Evolutionary conservation across 163 green algal species (phyloP).

Genomic region (Chloroidium sp.): DNA sequence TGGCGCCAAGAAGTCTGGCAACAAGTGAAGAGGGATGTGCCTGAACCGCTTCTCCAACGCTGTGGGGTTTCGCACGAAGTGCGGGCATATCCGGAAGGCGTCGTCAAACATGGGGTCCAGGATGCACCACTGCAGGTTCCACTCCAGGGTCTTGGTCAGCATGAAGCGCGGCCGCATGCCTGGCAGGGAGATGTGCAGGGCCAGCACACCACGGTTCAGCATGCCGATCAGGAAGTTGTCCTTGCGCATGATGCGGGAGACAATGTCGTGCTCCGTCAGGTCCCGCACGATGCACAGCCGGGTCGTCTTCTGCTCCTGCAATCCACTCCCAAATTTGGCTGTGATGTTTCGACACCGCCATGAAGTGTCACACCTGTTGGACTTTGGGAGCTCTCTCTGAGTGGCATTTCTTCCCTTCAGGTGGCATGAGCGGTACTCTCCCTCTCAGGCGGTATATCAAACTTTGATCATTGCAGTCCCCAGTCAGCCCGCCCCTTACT

Average conservation of each 20-base stretch:
- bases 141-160: slow-evolving; percentile 94
- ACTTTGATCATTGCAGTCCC: no score
- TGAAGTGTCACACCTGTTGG: no score
- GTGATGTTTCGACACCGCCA: not conserved
- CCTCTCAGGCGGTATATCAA: no score
- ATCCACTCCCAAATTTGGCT: no score
- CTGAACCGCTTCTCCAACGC: slow-evolving; percentile 16
- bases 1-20: no score
- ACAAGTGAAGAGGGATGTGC: no score
- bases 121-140: slow-evolving; percentile 84
- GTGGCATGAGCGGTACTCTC: not conserved
- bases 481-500: no score
- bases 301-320: slow-evolving; percentile 60
- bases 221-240: slow-evolving; percentile 93
- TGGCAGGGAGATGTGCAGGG: slow-evolving; percentile 52
- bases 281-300: slow-evolving; percentile 68
- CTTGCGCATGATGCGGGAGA: slow-evolving; percentile 80
- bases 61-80: slow-evolving; percentile 43
- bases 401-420: not conserved
- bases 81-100: slow-evolving; percentile 39
- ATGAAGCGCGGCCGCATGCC: slow-evolving; percentile 45
- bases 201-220: slow-evolving; percentile 69
- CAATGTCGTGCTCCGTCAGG: slow-evolving; percentile 77
- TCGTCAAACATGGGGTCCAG: slow-evolving; percentile 90
- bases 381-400: no score